phyloP scores from a whole-genome alignment of 2,329 filamentous ascomycete species.

The Botrytis byssoidea region DNA sequence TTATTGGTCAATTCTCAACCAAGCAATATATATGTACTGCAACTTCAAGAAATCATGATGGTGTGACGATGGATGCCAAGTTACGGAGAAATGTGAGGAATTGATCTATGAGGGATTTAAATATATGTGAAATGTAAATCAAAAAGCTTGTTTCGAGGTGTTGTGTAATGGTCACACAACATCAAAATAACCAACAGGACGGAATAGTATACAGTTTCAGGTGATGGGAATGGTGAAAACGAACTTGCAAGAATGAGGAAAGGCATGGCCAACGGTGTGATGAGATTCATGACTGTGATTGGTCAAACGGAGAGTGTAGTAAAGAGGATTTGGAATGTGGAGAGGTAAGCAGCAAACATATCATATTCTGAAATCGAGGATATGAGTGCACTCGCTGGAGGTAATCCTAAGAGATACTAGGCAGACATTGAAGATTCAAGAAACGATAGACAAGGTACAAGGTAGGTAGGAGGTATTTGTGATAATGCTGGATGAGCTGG shows the following conservation, averaged over 20 bases:
- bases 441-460: neutral
- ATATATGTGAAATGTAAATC: neutral
- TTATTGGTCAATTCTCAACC: constrained; percentile 3
- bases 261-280: neutral
- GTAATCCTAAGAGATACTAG: neutral
- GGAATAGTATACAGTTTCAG: neutral
- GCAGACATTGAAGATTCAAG: neutral
- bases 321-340: neutral
- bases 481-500: constrained; percentile 3
- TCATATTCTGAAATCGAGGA: neutral
- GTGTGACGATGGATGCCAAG: neutral
- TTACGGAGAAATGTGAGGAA: constrained; percentile 3
- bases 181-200: neutral
- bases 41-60: neutral
- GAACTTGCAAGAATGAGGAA: neutral
- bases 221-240: neutral
- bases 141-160: constrained; percentile 14
- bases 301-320: neutral
- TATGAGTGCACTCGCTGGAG: neutral
- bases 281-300: neutral
- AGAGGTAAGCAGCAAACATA: neutral
- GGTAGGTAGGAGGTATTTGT: neutral
- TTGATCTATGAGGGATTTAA: constrained; percentile 16
- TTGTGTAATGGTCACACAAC: neutral
- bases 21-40: neutral